Evolutionary conservation across 2,329 filamentous ascomycete species (phyloP), one percentile per base, ranked within the genome.

Genomic region (Penicillium sp.): DNA sequence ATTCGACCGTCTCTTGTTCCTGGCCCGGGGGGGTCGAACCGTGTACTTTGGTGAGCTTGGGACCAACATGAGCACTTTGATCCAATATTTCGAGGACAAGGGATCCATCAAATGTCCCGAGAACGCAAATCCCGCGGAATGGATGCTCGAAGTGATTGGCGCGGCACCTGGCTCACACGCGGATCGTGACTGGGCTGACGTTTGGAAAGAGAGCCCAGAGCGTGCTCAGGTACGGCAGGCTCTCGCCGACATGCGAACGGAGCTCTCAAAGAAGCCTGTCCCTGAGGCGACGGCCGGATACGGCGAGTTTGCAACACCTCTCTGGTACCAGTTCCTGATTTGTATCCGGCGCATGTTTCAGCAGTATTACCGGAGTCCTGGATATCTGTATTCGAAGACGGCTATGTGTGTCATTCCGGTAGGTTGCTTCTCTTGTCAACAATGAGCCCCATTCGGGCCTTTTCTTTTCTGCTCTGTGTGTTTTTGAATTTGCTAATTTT

Each of bases 331-430:
- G 67, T 70, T 90, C 35, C 69, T 66, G 43, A 74, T 81, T 60
- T 85, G 88, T 46, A 77, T 78, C 9, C 65, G 76, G 54, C 86
- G 88, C 60, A 84, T 90, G 32, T 90, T 90, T 72, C 80, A 90
- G 66, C 86, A 91, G 66, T 90, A 90, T 76, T 93, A 87, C 86
- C 84, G 88, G 49, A 88, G 83, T 0, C 88, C 88, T 0, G 79
- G 81, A 3, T 91, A 93, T 72, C 88, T 93, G 66, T 91, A 89
- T 72, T 82, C 85, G 59, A 93, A 93, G 74, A 66, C 77, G 1
- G 72, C 77, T 1, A 82, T 91, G 35, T 88, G 85, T 65, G 72
- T 59, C 9, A 50, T 61, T 85, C 60, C 85, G 85, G 68, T 88
- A 84, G 63, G 79, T 78, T 0, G 71, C 9, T 12, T 25, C 13